Evolutionary conservation across 805 yeast species (phyloP).

Genomic region (Saturnispora hagleri): DNA sequence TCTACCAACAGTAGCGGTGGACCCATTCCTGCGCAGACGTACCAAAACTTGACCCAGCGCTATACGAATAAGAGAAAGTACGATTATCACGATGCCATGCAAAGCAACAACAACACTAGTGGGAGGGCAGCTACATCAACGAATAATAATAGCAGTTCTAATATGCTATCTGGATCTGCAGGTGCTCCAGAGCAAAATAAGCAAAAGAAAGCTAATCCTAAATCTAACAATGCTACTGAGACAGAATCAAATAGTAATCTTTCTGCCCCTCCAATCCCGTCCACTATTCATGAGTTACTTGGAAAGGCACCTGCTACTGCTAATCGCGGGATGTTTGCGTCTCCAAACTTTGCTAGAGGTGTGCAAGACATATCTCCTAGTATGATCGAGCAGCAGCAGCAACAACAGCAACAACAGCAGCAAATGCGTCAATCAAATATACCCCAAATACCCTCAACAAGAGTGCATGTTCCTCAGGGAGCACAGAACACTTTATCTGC

Average conservation of each 20-base stretch:
- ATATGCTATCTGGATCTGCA: neutral
- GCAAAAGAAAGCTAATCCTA: neutral
- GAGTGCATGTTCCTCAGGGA: constrained; percentile 63
- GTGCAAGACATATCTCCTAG: neutral
- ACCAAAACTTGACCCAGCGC: constrained; percentile 13
- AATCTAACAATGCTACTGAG: neutral
- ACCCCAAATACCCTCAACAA: neutral
- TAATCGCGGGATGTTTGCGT: neutral
- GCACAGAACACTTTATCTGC: constrained; percentile 54
- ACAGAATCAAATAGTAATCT: constrained; percentile 3
- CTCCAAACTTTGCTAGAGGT: constrained; percentile 1
- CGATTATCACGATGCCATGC: constrained; percentile 13
- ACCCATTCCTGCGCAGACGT: constrained; percentile 7
- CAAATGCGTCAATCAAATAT: constrained; percentile 5
- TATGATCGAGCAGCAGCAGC: constrained; percentile 19
- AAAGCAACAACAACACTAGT: constrained; percentile 1
- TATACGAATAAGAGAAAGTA: constrained; percentile 12
- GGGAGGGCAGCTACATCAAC: neutral
- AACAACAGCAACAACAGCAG: constrained; percentile 15
- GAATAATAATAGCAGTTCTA: neutral
- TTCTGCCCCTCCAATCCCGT: constrained; percentile 30
- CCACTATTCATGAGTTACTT: constrained; percentile 19
- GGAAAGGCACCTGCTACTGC: constrained; percentile 1
- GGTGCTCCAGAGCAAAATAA: neutral
- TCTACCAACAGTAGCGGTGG: constrained; percentile 1